These are phyloP conservation scores for Neurospora tetraspora DNA, from an alignment of 495 filamentous ascomycete genomes.

Conservation along the genomic window DNA sequence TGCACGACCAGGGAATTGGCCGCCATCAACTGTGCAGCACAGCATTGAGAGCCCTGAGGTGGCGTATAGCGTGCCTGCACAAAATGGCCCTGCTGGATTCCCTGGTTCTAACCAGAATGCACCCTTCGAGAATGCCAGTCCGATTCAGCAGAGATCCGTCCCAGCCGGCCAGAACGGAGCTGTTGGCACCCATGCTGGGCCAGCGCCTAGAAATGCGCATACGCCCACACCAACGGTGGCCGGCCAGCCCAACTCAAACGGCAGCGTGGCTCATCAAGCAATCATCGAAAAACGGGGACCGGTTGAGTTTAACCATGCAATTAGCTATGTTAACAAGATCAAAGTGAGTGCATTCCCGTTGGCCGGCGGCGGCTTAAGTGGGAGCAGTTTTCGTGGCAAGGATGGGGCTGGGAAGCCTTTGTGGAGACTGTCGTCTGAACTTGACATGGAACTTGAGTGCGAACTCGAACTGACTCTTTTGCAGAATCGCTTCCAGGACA, in stretches of 20 bases:
- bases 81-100: conserved; percentile 36
- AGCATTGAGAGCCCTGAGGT: conserved; percentile 46
- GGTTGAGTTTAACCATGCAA: conserved; percentile 99
- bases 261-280: conserved; percentile 38
- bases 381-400: conserved; percentile 5
- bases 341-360: conserved; percentile 51
- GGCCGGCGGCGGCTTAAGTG: neutral
- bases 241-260: conserved; percentile 30
- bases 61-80: conserved; percentile 40
- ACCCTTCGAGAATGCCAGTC: conserved; percentile 41
- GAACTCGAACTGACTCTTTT: conserved; percentile 5
- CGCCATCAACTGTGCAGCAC: conserved; percentile 42
- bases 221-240: conserved; percentile 39
- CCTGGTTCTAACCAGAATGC: conserved; percentile 30
- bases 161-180: conserved; percentile 60
- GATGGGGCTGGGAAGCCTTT: neutral
- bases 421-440: neutral
- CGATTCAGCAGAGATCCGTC: conserved; percentile 73
- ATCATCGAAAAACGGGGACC: conserved; percentile 75
- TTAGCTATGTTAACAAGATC: conserved; percentile 99
- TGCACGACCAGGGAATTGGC: conserved; percentile 34
- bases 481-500: conserved; percentile 87
- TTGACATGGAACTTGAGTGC: neutral
- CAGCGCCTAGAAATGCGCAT: conserved; percentile 34
- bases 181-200: conserved; percentile 24